Percentiles rank a stretch among this genome's conserved stretches.
Evolutionary conservation across 106 monocot species (phyloP).

Genomic region (Dendrobium nobile): DNA sequence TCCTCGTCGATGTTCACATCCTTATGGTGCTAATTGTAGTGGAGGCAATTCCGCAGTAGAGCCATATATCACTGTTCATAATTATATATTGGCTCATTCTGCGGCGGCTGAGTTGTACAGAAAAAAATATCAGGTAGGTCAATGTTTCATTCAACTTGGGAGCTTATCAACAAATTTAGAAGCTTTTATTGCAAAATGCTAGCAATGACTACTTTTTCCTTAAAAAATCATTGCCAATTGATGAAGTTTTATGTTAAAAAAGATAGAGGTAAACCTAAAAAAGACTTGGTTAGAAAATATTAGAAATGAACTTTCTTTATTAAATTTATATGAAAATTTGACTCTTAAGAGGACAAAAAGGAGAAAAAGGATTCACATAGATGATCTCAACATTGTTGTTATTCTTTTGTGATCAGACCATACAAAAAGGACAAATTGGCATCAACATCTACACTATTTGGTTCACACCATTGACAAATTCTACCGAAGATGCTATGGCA

Average conservation of each 20-base stretch:
- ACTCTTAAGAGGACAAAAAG: no score
- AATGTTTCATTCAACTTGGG: not conserved
- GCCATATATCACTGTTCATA: constrained; percentile 46
- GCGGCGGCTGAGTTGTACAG: constrained; percentile 29
- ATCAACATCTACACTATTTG: constrained; percentile 19
- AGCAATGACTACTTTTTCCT: not conserved
- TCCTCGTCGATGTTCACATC: constrained; percentile 32
- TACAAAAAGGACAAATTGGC: constrained; percentile 23
- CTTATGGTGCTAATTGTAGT: constrained; percentile 46
- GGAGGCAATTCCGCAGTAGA: constrained; percentile 46
- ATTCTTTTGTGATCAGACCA: not conserved
- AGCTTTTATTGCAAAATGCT: no score
- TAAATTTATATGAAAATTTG: no score
- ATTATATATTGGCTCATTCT: constrained; percentile 42
- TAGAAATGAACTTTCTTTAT: no score
- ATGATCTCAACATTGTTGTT: not conserved
- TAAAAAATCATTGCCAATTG: not conserved
- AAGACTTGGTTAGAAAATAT: no score
- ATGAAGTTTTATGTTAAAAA: no score
- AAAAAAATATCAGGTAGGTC: constrained; percentile 40
- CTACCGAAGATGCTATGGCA: constrained; percentile 19
- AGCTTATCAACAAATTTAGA: not conserved
- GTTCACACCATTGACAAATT: constrained; percentile 14
- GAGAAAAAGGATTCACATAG: not conserved
- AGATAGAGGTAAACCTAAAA: no score